These are phyloP conservation scores for Sicyos edulis DNA, from an alignment of 306 rosid genomes.

Conservation along the genomic window DNA sequence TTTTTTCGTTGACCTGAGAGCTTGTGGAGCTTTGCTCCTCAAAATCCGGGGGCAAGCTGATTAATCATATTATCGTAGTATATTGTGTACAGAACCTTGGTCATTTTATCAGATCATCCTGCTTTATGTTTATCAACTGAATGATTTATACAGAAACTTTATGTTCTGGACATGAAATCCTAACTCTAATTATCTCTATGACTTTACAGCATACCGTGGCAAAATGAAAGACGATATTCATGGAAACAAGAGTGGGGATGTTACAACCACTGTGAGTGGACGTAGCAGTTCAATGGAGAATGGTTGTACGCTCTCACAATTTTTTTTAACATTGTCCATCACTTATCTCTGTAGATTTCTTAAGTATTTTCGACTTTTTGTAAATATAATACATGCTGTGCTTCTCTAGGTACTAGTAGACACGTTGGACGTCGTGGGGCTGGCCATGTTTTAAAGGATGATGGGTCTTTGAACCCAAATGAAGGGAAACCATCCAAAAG, in stretches of 20 bases:
- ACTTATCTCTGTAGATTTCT: neutral
- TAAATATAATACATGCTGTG: neutral
- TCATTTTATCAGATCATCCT: no score
- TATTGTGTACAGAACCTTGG: neutral
- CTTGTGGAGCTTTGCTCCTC: no score
- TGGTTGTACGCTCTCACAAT: conserved; percentile 36
- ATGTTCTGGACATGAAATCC: conserved; percentile 16
- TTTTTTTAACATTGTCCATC: neutral
- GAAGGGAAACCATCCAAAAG: conserved; percentile 76
- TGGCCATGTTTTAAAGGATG: conserved; percentile 54
- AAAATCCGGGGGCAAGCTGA: neutral
- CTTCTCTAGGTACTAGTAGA: conserved; percentile 50
- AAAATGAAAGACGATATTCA: conserved; percentile 43
- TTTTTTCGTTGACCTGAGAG: no score
- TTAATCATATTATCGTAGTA: neutral
- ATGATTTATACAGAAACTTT: neutral
- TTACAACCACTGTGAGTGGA: conserved; percentile 43
- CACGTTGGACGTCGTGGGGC: conserved; percentile 68
- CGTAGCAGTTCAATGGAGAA: conserved; percentile 44
- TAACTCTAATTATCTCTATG: conserved; percentile 19
- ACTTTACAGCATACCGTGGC: conserved; percentile 30
- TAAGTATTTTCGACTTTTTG: neutral
- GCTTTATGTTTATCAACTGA: no score
- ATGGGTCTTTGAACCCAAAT: conserved; percentile 38
- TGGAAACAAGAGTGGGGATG: conserved; percentile 48